These are phyloP conservation scores for Gigaspora rosea DNA, from an alignment of 192 early-diverging fungal species.

Conservation along the genomic window DNA sequence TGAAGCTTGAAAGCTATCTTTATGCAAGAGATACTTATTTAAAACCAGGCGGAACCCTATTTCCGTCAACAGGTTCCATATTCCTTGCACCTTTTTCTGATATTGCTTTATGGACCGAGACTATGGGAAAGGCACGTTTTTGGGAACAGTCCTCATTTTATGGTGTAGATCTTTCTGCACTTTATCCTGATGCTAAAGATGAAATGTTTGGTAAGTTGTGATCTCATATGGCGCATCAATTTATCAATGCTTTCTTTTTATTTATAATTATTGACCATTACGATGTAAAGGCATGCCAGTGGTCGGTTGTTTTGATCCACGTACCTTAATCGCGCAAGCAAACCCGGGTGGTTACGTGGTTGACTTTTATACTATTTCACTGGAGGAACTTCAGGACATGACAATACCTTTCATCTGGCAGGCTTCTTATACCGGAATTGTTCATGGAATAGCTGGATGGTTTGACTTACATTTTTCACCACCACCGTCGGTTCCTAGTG, in stretches of 20 bases:
- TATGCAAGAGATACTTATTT: conserved; percentile 87
- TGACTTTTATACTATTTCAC: conserved; percentile 83
- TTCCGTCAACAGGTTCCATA: conserved; percentile 89
- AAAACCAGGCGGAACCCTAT: conserved; percentile 90
- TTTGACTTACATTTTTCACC: conserved; percentile 89
- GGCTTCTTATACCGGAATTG: conserved; percentile 81
- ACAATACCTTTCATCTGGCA: conserved; percentile 83
- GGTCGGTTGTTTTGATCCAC: conserved; percentile 90
- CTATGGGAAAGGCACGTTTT: conserved; percentile 88
- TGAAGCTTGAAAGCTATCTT: conserved; percentile 79
- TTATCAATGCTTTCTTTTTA: conserved; percentile 10
- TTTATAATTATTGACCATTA: not conserved
- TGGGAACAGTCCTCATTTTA: conserved; percentile 89
- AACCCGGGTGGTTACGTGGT: conserved; percentile 59
- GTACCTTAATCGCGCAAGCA: conserved; percentile 70
- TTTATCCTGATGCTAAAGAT: conserved; percentile 81
- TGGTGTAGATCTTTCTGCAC: conserved; percentile 86
- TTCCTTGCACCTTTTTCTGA: conserved; percentile 85
- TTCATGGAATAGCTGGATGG: conserved; percentile 97
- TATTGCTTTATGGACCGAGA: conserved; percentile 84
- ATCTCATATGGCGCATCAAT: not conserved
- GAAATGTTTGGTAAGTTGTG: conserved; percentile 76
- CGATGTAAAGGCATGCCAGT: conserved; percentile 73
- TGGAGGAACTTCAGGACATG: conserved; percentile 80
- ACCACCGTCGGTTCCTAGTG: conserved; percentile 45